Evolutionary conservation across 2,329 filamentous ascomycete genomes (phyloP), one percentile per base, ranked within the genome.

Genomic region (Xylaria sp.): DNA sequence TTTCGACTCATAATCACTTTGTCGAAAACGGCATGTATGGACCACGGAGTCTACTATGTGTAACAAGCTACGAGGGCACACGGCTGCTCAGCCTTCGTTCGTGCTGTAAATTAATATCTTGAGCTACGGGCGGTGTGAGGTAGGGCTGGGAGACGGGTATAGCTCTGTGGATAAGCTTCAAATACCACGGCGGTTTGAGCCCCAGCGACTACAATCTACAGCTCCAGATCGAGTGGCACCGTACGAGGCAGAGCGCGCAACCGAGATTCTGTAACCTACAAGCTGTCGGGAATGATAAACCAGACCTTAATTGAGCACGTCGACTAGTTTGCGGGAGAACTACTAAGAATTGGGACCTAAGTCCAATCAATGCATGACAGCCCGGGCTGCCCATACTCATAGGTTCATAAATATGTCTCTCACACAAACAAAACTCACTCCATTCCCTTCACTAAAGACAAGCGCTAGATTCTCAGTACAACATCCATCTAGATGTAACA

Each of bases 1-100:
- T 48, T 56, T 61, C 57, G 36, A 20, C 42, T 46, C 42, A 10
- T 42, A 46, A 59, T 71, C 53, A 65, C 64, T n/a, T n/a, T 63
- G 67, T 69, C 66, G 28, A 69, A 65, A 67, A 65, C 63, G 65
- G 63, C 64, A 67, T 69, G 58, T 60, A 67, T 72, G 54, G 49
- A 23, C 36, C 20, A 2, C 13, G 1, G 28, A 49, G 40, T 65
- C 53, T 59, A 60, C 60, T 48, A 56, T 54, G 59, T 26, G 40
- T 51, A 20, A 31, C n/a, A 11, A 44, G 13, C n/a, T 36, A 49
- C n/a, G 26, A 59, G 63, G 31, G 54, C 28, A 59, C 9, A 23
- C n/a, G 28, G n/a, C 23, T n/a, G 15, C 17, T 26, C 38, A n/a
- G 33, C 57, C 26, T 23, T 28, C 15, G 10, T 26, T 26, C 3